phyloP scores from a whole-genome alignment of 2,329 filamentous ascomycete species.

The Penicillium glabrum region DNA sequence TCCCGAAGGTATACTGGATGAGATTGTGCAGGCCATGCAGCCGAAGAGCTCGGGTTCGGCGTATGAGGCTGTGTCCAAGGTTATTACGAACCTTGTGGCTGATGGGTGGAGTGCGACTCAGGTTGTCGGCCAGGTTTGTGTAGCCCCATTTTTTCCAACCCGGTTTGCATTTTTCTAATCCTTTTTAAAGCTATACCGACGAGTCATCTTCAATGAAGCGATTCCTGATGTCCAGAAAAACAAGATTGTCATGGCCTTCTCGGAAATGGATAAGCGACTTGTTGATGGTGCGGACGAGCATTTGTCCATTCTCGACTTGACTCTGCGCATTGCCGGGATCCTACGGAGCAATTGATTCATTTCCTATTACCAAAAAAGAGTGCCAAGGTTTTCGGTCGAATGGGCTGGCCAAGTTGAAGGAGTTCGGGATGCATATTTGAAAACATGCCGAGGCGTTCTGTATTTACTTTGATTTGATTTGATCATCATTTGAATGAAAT shows the following conservation, averaged over 20 bases:
- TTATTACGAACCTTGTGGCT: conserved; percentile 86
- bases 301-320: conserved; percentile 81
- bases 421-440: conserved; percentile 8
- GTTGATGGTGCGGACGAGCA: conserved; percentile 97
- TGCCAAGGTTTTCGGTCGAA: background rate
- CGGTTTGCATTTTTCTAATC: conserved; percentile 5
- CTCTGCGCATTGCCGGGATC: conserved; percentile 76
- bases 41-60: conserved; percentile 63
- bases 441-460: conserved; percentile 15
- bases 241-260: conserved; percentile 84
- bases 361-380: background rate
- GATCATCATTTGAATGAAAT: conserved; percentile 6
- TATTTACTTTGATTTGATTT: conserved; percentile 7
- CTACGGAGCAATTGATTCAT: conserved; percentile 44
- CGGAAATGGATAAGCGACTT: conserved; percentile 88
- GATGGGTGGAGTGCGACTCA: conserved; percentile 97
- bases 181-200: conserved; percentile 60
- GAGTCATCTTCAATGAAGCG: conserved; percentile 77
- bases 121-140: conserved; percentile 71
- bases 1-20: conserved; percentile 69
- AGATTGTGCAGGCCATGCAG: conserved; percentile 72
- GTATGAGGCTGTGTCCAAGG: conserved; percentile 73
- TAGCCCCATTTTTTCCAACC: background rate
- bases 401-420: conserved; percentile 1
- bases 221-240: conserved; percentile 86